Evolutionary conservation across 371 early-diverging fungal species (phyloP).

Genomic region (Mortierella sp.): DNA sequence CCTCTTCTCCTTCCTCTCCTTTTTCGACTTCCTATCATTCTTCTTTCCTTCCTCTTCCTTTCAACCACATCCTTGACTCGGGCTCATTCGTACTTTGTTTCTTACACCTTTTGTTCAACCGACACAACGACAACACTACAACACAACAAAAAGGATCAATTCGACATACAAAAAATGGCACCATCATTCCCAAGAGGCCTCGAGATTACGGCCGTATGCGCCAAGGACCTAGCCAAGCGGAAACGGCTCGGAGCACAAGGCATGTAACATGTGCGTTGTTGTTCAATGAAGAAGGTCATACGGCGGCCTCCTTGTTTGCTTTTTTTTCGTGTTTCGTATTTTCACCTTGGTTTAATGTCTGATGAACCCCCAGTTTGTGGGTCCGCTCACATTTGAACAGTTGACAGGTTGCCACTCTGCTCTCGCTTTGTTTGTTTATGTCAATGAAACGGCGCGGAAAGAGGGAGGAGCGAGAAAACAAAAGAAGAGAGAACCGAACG

Average conservation of each 20-base stretch:
- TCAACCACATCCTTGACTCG: not conserved
- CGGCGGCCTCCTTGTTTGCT: not conserved
- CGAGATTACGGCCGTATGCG: slow-evolving; percentile 35
- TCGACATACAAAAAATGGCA: slow-evolving; percentile 20
- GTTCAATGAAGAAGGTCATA: not conserved
- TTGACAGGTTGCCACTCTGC: too few relatives aligned
- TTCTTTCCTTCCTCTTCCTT: not conserved
- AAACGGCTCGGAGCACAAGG: slow-evolving; percentile 52
- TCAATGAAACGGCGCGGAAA: too few relatives aligned
- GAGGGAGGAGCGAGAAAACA: not conserved
- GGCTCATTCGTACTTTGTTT: not conserved
- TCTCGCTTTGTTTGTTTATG: too few relatives aligned
- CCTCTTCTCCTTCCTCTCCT: not conserved
- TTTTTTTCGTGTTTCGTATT: not conserved
- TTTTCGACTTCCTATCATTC: not conserved
- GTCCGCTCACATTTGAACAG: too few relatives aligned
- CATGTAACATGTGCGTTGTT: not conserved
- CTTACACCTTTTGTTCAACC: not conserved
- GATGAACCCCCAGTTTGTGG: not conserved
- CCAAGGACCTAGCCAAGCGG: slow-evolving; percentile 46
- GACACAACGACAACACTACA: not conserved
- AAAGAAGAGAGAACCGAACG: not conserved
- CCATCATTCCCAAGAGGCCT: slow-evolving; percentile 42
- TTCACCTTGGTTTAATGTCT: not conserved
- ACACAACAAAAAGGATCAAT: not conserved